phyloP scores from a whole-genome alignment of 2,329 filamentous ascomycete genomes.

The Phaeomoniella chlamydospora region DNA sequence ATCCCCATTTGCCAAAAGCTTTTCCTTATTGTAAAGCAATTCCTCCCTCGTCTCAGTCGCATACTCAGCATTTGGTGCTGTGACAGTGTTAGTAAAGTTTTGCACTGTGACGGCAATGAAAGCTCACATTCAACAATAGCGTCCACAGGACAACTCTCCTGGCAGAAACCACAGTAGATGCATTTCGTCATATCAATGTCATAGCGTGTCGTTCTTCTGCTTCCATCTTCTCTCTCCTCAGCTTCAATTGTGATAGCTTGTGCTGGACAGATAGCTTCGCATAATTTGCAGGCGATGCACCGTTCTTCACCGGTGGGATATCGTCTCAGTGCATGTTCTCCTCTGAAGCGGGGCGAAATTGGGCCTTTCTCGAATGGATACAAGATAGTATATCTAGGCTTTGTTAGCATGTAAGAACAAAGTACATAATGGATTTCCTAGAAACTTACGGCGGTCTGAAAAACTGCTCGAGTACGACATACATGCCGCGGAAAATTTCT shows the following conservation, averaged over 20 bases:
- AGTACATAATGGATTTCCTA: too few species aligned
- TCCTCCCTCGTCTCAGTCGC: constrained; percentile 76
- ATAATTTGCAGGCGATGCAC: constrained; percentile 99
- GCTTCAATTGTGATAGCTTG: constrained; percentile 99
- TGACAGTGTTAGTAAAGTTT: constrained; percentile 1
- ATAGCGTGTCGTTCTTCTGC: constrained; percentile 87
- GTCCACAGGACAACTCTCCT: constrained; percentile 96
- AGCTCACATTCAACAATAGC: constrained; percentile 63
- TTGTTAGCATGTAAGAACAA: constrained; percentile 12
- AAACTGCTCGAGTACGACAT: constrained; percentile 92
- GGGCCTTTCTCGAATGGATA: constrained; percentile 99
- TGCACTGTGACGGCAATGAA: neutral
- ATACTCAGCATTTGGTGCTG: constrained; percentile 58
- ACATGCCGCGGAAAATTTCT: constrained; percentile 97
- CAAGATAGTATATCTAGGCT: constrained; percentile 79
- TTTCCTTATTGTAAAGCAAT: constrained; percentile 96
- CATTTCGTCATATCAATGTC: constrained; percentile 99
- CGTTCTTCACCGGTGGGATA: constrained; percentile 97
- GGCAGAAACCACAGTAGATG: constrained; percentile 99
- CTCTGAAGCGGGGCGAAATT: constrained; percentile 94
- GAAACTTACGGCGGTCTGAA: constrained; percentile 85
- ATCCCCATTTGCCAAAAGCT: constrained; percentile 76
- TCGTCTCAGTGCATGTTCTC: constrained; percentile 88
- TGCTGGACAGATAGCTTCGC: constrained; percentile 94
- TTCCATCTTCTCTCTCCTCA: constrained; percentile 92